These are phyloP conservation scores for Sordaria brevicollis DNA, from an alignment of 495 filamentous ascomycete species.

Conservation along the genomic window DNA sequence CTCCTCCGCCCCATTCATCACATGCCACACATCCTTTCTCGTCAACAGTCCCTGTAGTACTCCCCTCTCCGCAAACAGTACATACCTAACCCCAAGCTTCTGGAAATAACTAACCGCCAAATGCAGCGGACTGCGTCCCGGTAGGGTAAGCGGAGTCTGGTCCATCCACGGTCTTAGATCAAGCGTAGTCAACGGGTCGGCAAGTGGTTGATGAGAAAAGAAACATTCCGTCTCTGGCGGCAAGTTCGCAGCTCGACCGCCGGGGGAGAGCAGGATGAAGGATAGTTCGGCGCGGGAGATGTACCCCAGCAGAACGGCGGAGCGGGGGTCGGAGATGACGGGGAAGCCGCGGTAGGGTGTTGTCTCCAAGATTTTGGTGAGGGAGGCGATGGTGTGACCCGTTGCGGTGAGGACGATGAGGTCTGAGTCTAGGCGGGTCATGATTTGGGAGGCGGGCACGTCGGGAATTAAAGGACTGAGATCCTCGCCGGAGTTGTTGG, in stretches of 20 bases:
- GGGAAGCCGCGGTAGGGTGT: conserved; percentile 88
- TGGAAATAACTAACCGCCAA: conserved; percentile 87
- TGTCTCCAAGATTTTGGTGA: conserved; percentile 55
- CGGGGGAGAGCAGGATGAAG: conserved; percentile 56
- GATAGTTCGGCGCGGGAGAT: conserved; percentile 86
- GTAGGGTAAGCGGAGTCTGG: conserved; percentile 88
- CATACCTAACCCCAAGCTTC: conserved; percentile 82
- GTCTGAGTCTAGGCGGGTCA: conserved; percentile 79
- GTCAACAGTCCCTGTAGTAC: conserved; percentile 77
- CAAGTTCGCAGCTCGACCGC: conserved; percentile 23
- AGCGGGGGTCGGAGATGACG: conserved; percentile 65
- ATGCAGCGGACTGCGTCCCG: conserved; percentile 59
- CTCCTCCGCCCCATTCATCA: conserved; percentile 73
- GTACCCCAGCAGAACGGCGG: conserved; percentile 76
- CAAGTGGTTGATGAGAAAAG: conserved; percentile 73
- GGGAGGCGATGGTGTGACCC: conserved; percentile 72
- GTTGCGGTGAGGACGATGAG: conserved; percentile 76
- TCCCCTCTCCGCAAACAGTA: conserved; percentile 76
- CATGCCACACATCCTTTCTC: conserved; percentile 97
- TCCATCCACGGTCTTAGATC: conserved; percentile 97
- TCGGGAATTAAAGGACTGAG: conserved; percentile 50
- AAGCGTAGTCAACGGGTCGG: conserved; percentile 66
- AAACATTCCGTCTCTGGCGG: conserved; percentile 66
- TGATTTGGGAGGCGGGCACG: conserved; percentile 71
- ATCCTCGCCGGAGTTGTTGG: conserved; percentile 66